Evolutionary conservation across 352 stramenopile genomes (phyloP).

Genomic region (Plasmopara viticola): DNA sequence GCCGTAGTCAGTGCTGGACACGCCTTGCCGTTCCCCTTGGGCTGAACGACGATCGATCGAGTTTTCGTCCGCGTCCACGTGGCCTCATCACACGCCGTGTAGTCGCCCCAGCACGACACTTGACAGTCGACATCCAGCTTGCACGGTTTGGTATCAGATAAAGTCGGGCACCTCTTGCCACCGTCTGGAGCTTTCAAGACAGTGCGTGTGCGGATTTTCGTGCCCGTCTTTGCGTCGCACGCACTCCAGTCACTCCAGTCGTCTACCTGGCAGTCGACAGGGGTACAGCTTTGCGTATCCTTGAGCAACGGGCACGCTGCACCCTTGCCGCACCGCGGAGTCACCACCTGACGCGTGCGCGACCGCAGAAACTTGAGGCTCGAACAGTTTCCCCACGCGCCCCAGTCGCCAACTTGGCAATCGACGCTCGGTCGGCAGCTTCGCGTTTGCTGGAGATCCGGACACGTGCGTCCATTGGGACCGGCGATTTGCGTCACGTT

Average conservation of each 20-base stretch:
- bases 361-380: slow-evolving; percentile 27
- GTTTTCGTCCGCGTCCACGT: slow-evolving; percentile 24
- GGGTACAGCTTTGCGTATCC: slow-evolving; percentile 30
- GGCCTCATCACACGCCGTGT: slow-evolving; percentile 26
- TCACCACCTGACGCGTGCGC: slow-evolving; percentile 34
- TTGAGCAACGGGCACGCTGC: slow-evolving; percentile 30
- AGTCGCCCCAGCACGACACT: slow-evolving; percentile 41
- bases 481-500: slow-evolving; percentile 26
- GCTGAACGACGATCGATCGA: slow-evolving; percentile 32
- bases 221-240: slow-evolving; percentile 25
- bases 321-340: slow-evolving; percentile 25
- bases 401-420: slow-evolving; percentile 58
- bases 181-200: slow-evolving; percentile 28
- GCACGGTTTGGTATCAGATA: slow-evolving; percentile 31
- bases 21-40: slow-evolving; percentile 28
- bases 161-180: slow-evolving; percentile 31
- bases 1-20: slow-evolving; percentile 35
- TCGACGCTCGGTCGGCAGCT: slow-evolving; percentile 40
- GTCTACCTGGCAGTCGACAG: slow-evolving; percentile 41
- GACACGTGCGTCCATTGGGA: slow-evolving; percentile 35
- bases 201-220: slow-evolving; percentile 32
- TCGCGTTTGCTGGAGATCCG: slow-evolving; percentile 24
- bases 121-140: slow-evolving; percentile 38
- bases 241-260: slow-evolving; percentile 38
- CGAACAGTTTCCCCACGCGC: slow-evolving; percentile 30